Evolutionary conservation across 2,329 filamentous ascomycete genomes (phyloP).

Genomic region (Monilinia aucupariae): DNA sequence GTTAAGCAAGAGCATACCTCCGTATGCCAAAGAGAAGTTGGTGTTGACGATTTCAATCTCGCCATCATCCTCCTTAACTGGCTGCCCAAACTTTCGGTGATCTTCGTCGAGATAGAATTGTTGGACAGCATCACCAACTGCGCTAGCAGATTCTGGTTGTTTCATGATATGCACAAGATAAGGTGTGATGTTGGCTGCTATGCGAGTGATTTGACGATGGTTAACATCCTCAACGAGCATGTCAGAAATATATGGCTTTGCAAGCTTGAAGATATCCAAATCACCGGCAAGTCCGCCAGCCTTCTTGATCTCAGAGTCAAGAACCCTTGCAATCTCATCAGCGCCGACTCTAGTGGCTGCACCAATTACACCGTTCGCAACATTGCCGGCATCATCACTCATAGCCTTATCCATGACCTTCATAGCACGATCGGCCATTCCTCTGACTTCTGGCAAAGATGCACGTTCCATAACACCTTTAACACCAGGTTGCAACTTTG

Average conservation of each 20-base stretch:
- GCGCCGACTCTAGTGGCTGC: conserved; percentile 54
- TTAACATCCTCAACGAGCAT: conserved; percentile 89
- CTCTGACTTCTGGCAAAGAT: conserved; percentile 89
- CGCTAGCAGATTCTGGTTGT: conserved; percentile 52
- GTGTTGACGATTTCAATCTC: conserved; percentile 97
- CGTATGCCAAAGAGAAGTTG: conserved; percentile 94
- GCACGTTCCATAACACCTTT: conserved; percentile 82
- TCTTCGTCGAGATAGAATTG: conserved; percentile 78
- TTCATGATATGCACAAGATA: conserved; percentile 71
- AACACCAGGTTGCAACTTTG: conserved; percentile 89
- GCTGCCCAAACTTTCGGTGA: conserved; percentile 76
- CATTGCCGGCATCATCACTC: conserved; percentile 60
- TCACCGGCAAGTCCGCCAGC: conserved; percentile 57
- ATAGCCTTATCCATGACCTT: conserved; percentile 92
- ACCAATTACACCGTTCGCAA: conserved; percentile 43
- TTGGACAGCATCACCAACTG: conserved; percentile 69
- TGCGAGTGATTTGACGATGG: conserved; percentile 69
- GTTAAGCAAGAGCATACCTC: conserved; percentile 92
- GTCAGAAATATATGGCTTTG: conserved; percentile 69
- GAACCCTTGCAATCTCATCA: conserved; percentile 67
- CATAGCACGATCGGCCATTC: conserved; percentile 76
- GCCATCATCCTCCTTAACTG: conserved; percentile 81
- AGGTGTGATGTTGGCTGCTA: conserved; percentile 61
- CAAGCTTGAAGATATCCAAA: conserved; percentile 59
- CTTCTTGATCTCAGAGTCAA: conserved; percentile 72